Percentiles rank a stretch among this genome's conserved stretches.
phyloP scores from a whole-genome alignment of 2,329 filamentous ascomycete species.

The Juglanconis oblonga region DNA sequence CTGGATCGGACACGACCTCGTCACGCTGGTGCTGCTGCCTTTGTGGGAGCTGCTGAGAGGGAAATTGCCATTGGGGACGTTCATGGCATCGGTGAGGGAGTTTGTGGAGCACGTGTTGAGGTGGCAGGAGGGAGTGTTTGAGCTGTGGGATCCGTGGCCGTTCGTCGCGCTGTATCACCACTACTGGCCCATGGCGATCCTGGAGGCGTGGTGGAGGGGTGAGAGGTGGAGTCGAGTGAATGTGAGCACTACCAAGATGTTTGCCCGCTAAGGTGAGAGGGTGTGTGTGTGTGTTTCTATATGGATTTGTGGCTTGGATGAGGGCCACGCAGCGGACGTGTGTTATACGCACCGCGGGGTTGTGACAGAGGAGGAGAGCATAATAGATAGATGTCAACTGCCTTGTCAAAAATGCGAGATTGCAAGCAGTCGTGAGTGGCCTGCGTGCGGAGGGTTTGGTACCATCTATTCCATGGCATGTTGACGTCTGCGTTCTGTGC shows the following conservation, averaged over 20 bases:
- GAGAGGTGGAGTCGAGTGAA: conserved; percentile 63
- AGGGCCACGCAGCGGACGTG: too few relatives aligned
- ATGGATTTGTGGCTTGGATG: too few relatives aligned
- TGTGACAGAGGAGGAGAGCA: too few relatives aligned
- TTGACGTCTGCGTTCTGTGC: too few relatives aligned
- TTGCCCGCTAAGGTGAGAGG: conserved; percentile 9
- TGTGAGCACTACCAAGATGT: conserved; percentile 52
- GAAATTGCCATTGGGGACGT: conserved; percentile 21
- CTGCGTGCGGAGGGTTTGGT: too few relatives aligned
- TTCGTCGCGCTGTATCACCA: conserved; percentile 56
- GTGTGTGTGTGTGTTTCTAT: too few relatives aligned
- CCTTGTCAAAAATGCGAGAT: too few relatives aligned
- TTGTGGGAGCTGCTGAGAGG: conserved; percentile 29
- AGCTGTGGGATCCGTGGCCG: conserved; percentile 53
- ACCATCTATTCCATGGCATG: too few relatives aligned
- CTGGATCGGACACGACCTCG: conserved; percentile 67
- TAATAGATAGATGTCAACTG: too few relatives aligned
- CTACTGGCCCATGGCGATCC: conserved; percentile 53
- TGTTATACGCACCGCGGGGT: too few relatives aligned
- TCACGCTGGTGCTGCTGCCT: conserved; percentile 49
- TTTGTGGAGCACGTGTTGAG: conserved; percentile 38
- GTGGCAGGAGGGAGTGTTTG: conserved; percentile 56
- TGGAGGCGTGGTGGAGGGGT: conserved; percentile 39
- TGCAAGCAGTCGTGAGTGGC: too few relatives aligned
- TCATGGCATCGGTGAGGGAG: conserved; percentile 22